Evolutionary conservation across 768 basidiomycete species (phyloP), one percentile per base, ranked within the genome.

Genomic region (Lentinula boryana): DNA sequence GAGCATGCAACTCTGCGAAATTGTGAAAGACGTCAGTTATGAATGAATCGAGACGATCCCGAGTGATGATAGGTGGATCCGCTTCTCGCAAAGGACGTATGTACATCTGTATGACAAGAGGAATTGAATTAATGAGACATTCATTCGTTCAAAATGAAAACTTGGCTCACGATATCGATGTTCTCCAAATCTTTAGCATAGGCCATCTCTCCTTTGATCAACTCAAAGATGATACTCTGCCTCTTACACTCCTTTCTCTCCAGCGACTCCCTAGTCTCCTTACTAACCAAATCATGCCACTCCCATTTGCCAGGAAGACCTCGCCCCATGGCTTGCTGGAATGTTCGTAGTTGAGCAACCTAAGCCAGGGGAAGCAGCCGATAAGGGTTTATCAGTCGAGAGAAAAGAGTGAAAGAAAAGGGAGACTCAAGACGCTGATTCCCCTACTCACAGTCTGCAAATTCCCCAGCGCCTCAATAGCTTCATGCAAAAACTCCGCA

Each of bases 171-270:
- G 27, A 27, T 27, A 27, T 89, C 87, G 49, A 97, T 88, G 59
- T 87, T 89, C 72, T 94, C 91, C 61, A 97, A 73, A 77, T 97
- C 94, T 66, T 87, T 91, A 31, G 96, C 94, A 68, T 95, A 97
- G 31, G 86, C 85, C 93, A 96, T 96, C 72, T 97, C 94, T 64
- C 91, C 91, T 72, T 96, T 92, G 72, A 97, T 96, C 63, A 96
- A 72, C 76, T 97, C 94, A 68, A 95, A 97, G 55, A 96, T 94
- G 67, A 94, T 86, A 48, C 93, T 94, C 74, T 96, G 94, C 36
- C 93, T 84, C 70, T 93, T 93, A 18, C 82, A 77, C 68, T 93
- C 93, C 46, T 87, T 77, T 74, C 92, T 92, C 10, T 82, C 72
- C 62, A 95, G 78, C 2, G 66, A 70, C 65, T 82, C 79, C 53